Evolutionary conservation across 2,329 filamentous ascomycete genomes (phyloP), one percentile per base, ranked within the genome.

Genomic region (Diaporthe aspalathi): DNA sequence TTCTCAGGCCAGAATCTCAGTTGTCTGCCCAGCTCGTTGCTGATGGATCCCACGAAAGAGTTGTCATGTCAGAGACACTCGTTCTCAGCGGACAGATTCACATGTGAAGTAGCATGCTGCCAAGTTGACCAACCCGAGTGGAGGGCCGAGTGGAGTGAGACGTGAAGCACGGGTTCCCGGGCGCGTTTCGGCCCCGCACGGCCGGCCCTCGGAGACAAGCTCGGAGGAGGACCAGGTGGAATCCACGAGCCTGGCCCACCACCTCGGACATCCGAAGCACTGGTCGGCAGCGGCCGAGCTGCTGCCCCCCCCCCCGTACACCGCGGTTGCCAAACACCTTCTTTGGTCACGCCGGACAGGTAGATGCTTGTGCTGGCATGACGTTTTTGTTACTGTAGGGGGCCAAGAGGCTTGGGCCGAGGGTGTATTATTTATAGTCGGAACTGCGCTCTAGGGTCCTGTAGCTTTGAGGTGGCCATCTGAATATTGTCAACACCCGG

Each of bases 141-240:
- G 43, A 45, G 43, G 47, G 47, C 52, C 49, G 49, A 52, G 49
- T 52, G 49, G 49, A 52, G 49, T 24, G 49, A 52, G 16, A 9
- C 27, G 4, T 20, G 32, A 32, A 17, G 27, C 17, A 47, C 32
- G 29, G 9, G 22, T 29, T 14, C 24, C 17, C 16, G 27, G 17
- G 38, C 16, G 57, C 24, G 35, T 32, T 29, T 32, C 57, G 57
- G 57, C 57, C 57, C 57, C 57, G 43, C 57, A 63, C 22, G 29
- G 27, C 43, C 9, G 43, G 24, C 11, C 40, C 57, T 63, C 57
- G 57, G 57, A 63, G 57, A 63, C 57, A 63, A 49, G 43, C 57
- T 63, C 57, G 57, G 57, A 47, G 57, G 57, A 63, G 57, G 5
- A 14, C 47, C 11, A 14, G 11, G n/a, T 24, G 47, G 22, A 22